These are phyloP conservation scores for Venturia asperata DNA, from an alignment of 2,329 filamentous ascomycete species.

Conservation along the genomic window DNA sequence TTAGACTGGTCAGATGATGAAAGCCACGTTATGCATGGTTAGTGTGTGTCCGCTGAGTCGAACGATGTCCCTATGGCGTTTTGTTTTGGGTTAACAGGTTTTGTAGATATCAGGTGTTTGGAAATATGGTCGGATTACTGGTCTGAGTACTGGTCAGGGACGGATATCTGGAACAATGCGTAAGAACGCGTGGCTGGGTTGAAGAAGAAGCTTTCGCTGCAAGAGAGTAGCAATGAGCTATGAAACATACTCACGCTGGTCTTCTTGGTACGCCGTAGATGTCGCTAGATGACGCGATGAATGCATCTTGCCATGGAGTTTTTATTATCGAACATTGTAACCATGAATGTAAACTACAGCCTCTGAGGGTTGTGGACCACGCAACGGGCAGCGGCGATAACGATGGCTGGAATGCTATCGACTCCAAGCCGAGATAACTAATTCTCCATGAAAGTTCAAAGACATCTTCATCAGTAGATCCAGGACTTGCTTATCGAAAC, in stretches of 20 bases:
- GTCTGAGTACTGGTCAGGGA: not conserved
- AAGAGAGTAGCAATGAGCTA: not conserved
- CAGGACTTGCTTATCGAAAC: no score
- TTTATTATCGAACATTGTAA: not conserved
- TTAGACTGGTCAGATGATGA: not conserved
- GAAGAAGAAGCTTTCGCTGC: not conserved
- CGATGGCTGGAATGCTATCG: not conserved
- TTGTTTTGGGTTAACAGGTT: not conserved
- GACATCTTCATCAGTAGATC: no score
- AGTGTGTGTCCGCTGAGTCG: not conserved
- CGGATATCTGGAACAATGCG: not conserved
- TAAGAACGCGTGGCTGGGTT: not conserved
- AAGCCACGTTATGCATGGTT: not conserved
- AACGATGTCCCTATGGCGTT: not conserved
- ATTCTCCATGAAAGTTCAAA: no score
- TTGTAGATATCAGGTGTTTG: not conserved
- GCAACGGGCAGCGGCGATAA: not conserved
- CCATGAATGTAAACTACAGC: not conserved
- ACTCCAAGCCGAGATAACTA: no score
- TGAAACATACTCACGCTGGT: not conserved
- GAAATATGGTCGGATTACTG: not conserved
- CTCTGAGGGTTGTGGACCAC: not conserved
- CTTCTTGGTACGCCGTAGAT: not conserved
- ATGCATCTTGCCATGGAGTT: not conserved
- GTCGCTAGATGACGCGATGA: not conserved